A percentile compares a stretch with the other conserved stretches of the same genome.
Evolutionary conservation across 2,329 filamentous ascomycete species (phyloP).

Genomic region (Pestalotiopsis fici): DNA sequence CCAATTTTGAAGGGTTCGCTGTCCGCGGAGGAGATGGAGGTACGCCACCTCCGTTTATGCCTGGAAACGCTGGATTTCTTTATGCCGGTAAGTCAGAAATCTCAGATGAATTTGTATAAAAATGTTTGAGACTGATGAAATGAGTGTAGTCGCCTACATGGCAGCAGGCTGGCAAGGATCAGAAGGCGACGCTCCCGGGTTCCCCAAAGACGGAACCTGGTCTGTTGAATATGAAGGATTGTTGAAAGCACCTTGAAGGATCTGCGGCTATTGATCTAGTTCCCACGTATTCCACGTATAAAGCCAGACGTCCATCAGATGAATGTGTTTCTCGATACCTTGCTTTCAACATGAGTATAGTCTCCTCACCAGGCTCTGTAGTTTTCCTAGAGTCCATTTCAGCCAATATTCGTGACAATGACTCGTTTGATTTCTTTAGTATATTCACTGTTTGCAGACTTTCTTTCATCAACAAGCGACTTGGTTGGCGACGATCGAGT

Average conservation of each 20-base stretch:
- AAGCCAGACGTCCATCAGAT: too few relatives aligned
- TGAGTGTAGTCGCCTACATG: constrained; percentile 35
- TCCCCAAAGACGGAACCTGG: constrained; percentile 35
- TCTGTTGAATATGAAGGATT: constrained; percentile 35
- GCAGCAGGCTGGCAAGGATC: constrained; percentile 30
- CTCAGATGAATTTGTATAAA: not conserved
- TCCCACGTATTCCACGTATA: too few relatives aligned
- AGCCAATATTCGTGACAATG: not conserved
- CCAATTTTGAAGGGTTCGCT: constrained; percentile 18
- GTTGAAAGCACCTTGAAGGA: constrained; percentile 22
- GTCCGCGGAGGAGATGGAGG: constrained; percentile 28
- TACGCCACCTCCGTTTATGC: constrained; percentile 35
- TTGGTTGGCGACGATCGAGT: not conserved
- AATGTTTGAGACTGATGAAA: not conserved
- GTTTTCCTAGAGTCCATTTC: too few relatives aligned
- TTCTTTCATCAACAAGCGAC: not conserved
- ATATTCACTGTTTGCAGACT: not conserved
- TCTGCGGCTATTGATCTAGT: too few relatives aligned
- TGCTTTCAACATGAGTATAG: too few relatives aligned
- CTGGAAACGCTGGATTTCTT: constrained; percentile 37
- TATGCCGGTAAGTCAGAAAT: constrained; percentile 24
- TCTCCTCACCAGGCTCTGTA: too few relatives aligned
- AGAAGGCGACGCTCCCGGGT: constrained; percentile 31
- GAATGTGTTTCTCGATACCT: too few relatives aligned
- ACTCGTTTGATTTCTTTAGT: not conserved